Percentiles rank a stretch among this genome's conserved stretches.
These are phyloP conservation scores for Kuraishia piskuri DNA, from an alignment of 805 yeast genomes.

Conservation along the genomic window DNA sequence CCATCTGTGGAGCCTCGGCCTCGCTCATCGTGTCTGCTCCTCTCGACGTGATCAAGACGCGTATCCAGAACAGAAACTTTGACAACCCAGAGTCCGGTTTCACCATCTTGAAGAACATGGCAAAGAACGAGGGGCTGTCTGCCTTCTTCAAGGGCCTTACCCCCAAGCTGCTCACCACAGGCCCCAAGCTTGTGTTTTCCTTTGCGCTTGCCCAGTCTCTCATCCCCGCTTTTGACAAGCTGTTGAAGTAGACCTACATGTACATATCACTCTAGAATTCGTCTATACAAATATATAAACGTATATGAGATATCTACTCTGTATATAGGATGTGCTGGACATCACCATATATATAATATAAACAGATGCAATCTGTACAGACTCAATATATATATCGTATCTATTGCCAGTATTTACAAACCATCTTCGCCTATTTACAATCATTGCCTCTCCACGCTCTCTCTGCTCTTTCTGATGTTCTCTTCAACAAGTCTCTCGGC, in stretches of 20 bases:
- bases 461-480: not conserved
- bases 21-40: constrained; percentile 97
- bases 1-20: constrained; percentile 94
- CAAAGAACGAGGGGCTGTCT: constrained; percentile 79
- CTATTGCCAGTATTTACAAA: too few species aligned
- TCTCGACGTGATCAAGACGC: constrained; percentile 93
- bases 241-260: constrained; percentile 14
- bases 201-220: constrained; percentile 95
- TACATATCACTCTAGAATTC: too few species aligned
- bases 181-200: constrained; percentile 97
- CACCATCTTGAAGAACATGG: constrained; percentile 87
- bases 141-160: constrained; percentile 95
- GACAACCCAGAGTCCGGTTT: constrained; percentile 94
- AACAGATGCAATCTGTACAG: constrained; percentile 29
- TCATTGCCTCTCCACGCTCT: not conserved
- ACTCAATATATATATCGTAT: not conserved
- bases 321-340: too few species aligned
- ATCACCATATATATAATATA: too few species aligned
- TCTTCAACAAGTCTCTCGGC: not conserved
- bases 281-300: too few species aligned
- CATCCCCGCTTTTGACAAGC: constrained; percentile 89
- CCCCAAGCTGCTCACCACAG: constrained; percentile 94
- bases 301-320: too few species aligned
- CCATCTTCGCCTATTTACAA: not conserved
- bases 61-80: constrained; percentile 94